These are phyloP conservation scores for Pinus taeda DNA, from an alignment of 75 land plant genomes.

Conservation along the genomic window DNA sequence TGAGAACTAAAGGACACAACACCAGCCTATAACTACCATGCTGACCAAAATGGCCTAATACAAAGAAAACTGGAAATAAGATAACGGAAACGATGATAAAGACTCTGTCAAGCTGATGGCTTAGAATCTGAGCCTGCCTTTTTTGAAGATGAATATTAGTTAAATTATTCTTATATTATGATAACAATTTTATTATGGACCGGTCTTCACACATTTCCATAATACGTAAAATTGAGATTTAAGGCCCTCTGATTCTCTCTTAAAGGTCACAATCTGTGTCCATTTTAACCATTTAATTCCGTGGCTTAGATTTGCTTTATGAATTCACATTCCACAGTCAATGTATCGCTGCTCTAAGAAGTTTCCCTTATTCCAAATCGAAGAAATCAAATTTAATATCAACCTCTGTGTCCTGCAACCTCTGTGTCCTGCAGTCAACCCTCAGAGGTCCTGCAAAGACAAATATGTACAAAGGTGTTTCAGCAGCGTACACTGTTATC, in stretches of 20 bases:
- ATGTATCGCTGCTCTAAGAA: neutral
- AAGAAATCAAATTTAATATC: neutral
- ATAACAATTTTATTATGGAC: neutral
- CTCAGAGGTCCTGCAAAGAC: slow-evolving; percentile 43
- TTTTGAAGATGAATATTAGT: neutral
- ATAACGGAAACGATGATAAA: too few species aligned
- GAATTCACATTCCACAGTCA: neutral
- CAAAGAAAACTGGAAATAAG: too few species aligned
- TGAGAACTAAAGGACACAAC: too few species aligned
- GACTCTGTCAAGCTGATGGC: too few species aligned
- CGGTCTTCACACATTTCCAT: neutral
- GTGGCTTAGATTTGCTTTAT: neutral
- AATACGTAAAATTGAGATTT: neutral
- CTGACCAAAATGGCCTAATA: too few species aligned
- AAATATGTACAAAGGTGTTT: slow-evolving; percentile 66
- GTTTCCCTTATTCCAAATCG: neutral
- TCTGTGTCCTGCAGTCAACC: too few species aligned
- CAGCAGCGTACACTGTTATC: slow-evolving; percentile 45
- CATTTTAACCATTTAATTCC: neutral
- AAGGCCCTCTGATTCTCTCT: neutral
- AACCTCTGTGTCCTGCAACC: slow-evolving; percentile 12
- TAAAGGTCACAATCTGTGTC: neutral
- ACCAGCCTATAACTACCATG: too few species aligned
- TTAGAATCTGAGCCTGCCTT: too few species aligned
- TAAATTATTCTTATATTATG: neutral